A percentile compares a stretch with the other conserved stretches of the same genome.
These are phyloP conservation scores for Volvox carteri DNA, from an alignment of 163 green algal genomes.

Conservation along the genomic window DNA sequence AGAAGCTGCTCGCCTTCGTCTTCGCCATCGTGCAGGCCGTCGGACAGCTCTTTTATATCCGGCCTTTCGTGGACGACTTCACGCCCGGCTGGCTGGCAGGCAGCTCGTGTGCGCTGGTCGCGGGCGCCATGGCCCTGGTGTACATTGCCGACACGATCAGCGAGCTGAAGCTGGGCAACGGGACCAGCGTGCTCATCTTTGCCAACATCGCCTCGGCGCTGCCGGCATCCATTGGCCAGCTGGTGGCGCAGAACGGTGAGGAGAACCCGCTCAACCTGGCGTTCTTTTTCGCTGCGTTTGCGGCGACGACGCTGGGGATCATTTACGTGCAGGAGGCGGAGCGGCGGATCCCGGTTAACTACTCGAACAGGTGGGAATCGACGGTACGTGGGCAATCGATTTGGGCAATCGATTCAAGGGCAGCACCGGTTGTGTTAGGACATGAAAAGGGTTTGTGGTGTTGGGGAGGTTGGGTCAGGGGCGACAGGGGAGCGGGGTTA, in stretches of 20 bases:
- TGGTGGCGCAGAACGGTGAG: constrained; percentile 32
- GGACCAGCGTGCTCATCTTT: constrained; percentile 94
- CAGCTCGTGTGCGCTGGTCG: constrained; percentile 82
- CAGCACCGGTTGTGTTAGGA: no score
- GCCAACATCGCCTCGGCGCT: constrained; percentile 96
- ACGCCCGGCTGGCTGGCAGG: constrained; percentile 79
- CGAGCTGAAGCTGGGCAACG: constrained; percentile 91
- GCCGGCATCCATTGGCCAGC: constrained; percentile 73
- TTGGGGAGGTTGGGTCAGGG: no score
- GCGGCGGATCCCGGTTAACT: constrained; percentile 98
- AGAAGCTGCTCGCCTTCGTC: constrained; percentile 86
- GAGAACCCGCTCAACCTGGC: constrained; percentile 69
- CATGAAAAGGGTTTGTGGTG: no score
- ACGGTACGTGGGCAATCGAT: no score
- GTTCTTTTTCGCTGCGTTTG: constrained; percentile 80
- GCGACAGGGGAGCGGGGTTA: no score
- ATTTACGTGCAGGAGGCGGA: constrained; percentile 98
- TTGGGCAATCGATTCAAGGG: no score
- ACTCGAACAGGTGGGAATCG: constrained; percentile 89
- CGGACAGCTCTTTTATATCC: constrained; percentile 90
- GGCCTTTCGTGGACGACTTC: constrained; percentile 82
- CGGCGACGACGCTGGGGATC: constrained; percentile 93
- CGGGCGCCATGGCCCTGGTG: constrained; percentile 90
- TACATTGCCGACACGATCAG: constrained; percentile 83
- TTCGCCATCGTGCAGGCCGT: constrained; percentile 92